Evolutionary conservation across 2,329 filamentous ascomycete genomes (phyloP), one percentile per base, ranked within the genome.

Genomic region (Tolypocladium album): DNA sequence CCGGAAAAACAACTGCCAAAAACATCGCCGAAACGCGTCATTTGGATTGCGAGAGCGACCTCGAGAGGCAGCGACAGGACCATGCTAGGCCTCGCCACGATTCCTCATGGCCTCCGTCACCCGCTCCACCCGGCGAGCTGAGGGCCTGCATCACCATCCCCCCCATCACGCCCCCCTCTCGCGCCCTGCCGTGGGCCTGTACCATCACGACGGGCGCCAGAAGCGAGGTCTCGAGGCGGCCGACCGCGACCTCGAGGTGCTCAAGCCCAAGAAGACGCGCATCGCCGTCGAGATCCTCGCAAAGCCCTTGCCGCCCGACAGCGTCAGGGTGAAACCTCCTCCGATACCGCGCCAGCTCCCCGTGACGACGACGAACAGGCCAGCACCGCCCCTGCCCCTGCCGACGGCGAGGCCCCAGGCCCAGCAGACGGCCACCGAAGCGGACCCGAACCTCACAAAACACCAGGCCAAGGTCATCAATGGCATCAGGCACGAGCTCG

Each of bases 401-500:
- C 66, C 59, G 53, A 50, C 59, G 58, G 55, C 58, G 20, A 22
- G 50, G 36, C 31, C 50, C 12, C 31, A 36, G 31, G 31, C 9
- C 31, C 50, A 55, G 50, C 50, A 22, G 50, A 8, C 50, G 45
- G 36, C 58, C 59, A 39, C 57, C 34, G 67, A 70, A 52, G 62
- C 66, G 58, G 68, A 72, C 58, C 62, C 65, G 56, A 68, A 64
- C 63, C 63, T 75, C 58, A 80, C 78, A 65, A 82, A 78, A 70
- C 78, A 83, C 63, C 79, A 81, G 67, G 77, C 80, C 64, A 86
- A 85, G 71, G 80, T 82, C 58, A 79, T 76, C 66, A 85, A 85
- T 76, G 83, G 83, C 64, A 80, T 86, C 63, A 82, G 79, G 67
- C 82, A 86, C 69, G 84, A 87, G 71, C 73, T 86, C 65, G 79